A percentile compares a stretch with the other conserved stretches of the same genome.
These are phyloP conservation scores for Xylogone sp. DNA, from an alignment of 2,329 filamentous ascomycete species.

Conservation along the genomic window DNA sequence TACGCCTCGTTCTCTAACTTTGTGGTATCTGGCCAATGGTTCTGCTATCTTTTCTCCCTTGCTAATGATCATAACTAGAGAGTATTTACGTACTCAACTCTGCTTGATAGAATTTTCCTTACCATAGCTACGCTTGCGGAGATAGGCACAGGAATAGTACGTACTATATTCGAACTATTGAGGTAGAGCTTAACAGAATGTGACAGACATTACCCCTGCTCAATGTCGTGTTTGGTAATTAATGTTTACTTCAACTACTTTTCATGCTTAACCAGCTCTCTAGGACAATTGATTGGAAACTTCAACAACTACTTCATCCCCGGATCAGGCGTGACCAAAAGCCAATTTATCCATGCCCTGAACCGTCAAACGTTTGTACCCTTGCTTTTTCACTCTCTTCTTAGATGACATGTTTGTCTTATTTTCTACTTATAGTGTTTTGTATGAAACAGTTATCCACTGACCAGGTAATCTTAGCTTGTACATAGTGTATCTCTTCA, in stretches of 20 bases:
- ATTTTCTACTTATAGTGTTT: background rate
- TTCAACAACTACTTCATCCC: slow-evolving; percentile 40
- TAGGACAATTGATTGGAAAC: slow-evolving; percentile 42
- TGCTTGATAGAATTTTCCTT: slow-evolving; percentile 18
- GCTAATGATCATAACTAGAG: slow-evolving; percentile 11
- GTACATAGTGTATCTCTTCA: slow-evolving; percentile 68
- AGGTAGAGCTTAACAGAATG: background rate
- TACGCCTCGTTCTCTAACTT: slow-evolving; percentile 19
- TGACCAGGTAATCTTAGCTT: slow-evolving; percentile 36
- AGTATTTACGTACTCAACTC: slow-evolving; percentile 22
- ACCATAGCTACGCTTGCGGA: slow-evolving; percentile 14
- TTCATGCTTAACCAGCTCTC: background rate
- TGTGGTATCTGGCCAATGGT: slow-evolving; percentile 9
- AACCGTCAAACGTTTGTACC: slow-evolving; percentile 41
- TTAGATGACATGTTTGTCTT: background rate
- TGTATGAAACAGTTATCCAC: background rate
- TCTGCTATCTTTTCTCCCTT: background rate
- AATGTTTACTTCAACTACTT: slow-evolving; percentile 8
- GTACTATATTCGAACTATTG: slow-evolving; percentile 1
- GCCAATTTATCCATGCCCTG: slow-evolving; percentile 37
- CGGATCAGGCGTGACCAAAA: slow-evolving; percentile 29
- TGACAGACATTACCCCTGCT: slow-evolving; percentile 51
- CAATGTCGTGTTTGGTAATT: slow-evolving; percentile 55
- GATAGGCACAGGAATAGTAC: slow-evolving; percentile 21
- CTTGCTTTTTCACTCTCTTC: background rate